Base-by-base conservation (phyloP, 306 rosid species). In the Glycine latifolia region DNA sequence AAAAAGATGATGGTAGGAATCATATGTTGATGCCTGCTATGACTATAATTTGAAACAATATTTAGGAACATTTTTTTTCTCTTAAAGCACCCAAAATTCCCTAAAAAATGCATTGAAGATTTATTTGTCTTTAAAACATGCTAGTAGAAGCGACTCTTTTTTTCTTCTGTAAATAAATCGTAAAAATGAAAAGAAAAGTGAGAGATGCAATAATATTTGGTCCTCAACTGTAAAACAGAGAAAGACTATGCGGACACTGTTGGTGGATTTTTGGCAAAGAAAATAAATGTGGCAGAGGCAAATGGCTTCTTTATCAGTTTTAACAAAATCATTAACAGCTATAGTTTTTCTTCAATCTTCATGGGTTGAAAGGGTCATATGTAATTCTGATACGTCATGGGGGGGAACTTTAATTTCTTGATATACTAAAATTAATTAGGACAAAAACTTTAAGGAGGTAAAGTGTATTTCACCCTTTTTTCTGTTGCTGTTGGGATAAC, bases 1-100 rank as follows among this genome's bases (percentile, higher is more conserved):
- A 86, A 85, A 87, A 90, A 80, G 85, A 80, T 67, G 81, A 89
- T 43, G 97, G 99, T 90, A 89, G 80, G 14, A 46, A 68, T 63
- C 76, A 3, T 82, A 60, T 73, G 48, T 79, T 73, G 46, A 31
- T 85, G 69, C 55, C 72, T 77, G 8, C 26, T 14, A 33, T 62
- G 39, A 26, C 76, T 46, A 54, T 43, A 41, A 15, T 43, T 37
- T 47, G 75, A 65, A 66, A 55, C 44, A 66, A 54, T 46, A 67
- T 74, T 50, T 13, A 17, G 17, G 37, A 12, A 37, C 67, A 72
- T 35, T 14, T 8, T 62, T 5, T 43, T 11, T 2, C 1, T 10
- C 8, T 59, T 81, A 73, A 10, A 73, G 47, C 66, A 0, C 39
- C 6, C 15, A 13, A 7, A 39, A 50, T 62, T 61, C 12, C n/a